Evolutionary conservation across 345 rosid genomes (phyloP).

Genomic region (Eucalyptus camaldulensis): DNA sequence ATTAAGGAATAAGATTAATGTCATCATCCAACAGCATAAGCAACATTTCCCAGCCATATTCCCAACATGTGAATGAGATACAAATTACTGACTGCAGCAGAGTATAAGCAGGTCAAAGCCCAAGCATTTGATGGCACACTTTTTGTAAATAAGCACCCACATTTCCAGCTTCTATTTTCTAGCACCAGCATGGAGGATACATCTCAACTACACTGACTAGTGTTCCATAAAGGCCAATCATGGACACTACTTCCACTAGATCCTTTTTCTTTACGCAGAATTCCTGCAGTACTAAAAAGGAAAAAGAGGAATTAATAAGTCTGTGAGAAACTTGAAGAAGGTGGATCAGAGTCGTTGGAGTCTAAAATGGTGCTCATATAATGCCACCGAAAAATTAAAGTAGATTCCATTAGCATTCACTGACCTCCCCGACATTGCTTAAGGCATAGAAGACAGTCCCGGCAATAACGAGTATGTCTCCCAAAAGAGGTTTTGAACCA

Average conservation of each 20-base stretch:
- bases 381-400: neutral
- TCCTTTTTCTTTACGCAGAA: conserved; percentile 47
- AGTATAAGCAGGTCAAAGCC: neutral
- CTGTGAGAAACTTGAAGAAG: neutral
- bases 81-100: neutral
- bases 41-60: neutral
- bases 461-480: conserved; percentile 33
- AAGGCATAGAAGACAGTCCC: conserved; percentile 39
- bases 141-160: neutral
- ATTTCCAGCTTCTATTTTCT: neutral
- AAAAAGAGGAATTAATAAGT: neutral
- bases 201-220: conserved; percentile 27
- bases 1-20: neutral
- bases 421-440: conserved; percentile 57
- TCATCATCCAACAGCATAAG: neutral
- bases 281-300: conserved; percentile 22
- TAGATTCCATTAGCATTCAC: neutral
- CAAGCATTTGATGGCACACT: neutral
- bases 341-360: neutral
- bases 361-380: neutral
- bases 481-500: conserved; percentile 35
- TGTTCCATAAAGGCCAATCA: conserved; percentile 39
- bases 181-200: conserved; percentile 9
- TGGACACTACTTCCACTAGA: conserved; percentile 37
- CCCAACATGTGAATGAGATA: neutral